Percentiles rank a stretch among this genome's conserved stretches.
phyloP scores from a whole-genome alignment of 108 stramenopile genomes.

The Stephanodiscus triporus region DNA sequence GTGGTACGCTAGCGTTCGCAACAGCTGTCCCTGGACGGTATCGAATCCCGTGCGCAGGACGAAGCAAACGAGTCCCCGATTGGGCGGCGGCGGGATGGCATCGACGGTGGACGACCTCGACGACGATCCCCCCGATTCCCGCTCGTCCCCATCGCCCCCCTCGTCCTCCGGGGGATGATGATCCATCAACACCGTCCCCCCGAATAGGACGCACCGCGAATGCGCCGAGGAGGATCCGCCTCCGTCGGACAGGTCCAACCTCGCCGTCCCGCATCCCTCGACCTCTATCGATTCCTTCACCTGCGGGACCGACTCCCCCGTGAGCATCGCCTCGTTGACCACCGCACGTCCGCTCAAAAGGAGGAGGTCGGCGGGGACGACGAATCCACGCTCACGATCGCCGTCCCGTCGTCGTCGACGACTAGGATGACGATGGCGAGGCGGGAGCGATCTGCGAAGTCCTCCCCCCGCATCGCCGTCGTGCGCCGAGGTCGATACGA shows the following conservation, averaged over 20 bases:
- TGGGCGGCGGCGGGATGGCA: slow-evolving; percentile 69
- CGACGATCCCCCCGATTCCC: neutral
- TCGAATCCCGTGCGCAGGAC: slow-evolving; percentile 96
- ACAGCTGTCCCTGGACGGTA: slow-evolving; percentile 90
- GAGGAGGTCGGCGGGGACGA: slow-evolving; percentile 90
- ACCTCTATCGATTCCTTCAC: slow-evolving; percentile 71
- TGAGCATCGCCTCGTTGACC: slow-evolving; percentile 97
- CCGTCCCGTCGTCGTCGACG: slow-evolving; percentile 1
- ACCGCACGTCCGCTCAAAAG: slow-evolving; percentile 87
- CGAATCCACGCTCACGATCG: slow-evolving; percentile 45
- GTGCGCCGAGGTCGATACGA: slow-evolving; percentile 38
- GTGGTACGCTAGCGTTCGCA: slow-evolving; percentile 94
- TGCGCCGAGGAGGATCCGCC: slow-evolving; percentile 46
- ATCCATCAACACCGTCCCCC: slow-evolving; percentile 82
- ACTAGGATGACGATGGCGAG: neutral
- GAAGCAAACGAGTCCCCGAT: slow-evolving; percentile 82
- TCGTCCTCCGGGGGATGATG: slow-evolving; percentile 49
- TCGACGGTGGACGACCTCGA: neutral
- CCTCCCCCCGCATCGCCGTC: slow-evolving; percentile 4
- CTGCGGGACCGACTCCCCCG: slow-evolving; percentile 96
- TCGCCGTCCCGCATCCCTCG: slow-evolving; percentile 9
- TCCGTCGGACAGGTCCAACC: slow-evolving; percentile 32
- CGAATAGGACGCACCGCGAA: slow-evolving; percentile 79
- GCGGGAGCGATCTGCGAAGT: neutral
- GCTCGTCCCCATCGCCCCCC: neutral